Evolutionary conservation across 148 eudicot genomes (phyloP).

Genomic region (Limonium bicolor): DNA sequence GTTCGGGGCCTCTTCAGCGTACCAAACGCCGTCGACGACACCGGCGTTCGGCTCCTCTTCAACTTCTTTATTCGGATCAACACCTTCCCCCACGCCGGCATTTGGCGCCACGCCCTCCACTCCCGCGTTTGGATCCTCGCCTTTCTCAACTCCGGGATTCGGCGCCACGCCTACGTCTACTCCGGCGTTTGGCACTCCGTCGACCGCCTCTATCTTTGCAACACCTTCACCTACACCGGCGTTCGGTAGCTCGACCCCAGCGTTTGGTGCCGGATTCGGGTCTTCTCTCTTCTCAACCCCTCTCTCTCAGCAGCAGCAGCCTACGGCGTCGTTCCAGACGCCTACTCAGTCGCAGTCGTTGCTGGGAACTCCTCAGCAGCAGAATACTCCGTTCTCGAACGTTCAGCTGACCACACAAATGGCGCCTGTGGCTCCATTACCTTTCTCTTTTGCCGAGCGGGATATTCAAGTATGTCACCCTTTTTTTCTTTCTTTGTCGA

Average conservation of each 20-base stretch:
- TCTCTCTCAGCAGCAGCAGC: slow-evolving; percentile 39
- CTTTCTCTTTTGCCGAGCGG: slow-evolving; percentile 94
- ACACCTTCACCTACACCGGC: slow-evolving; percentile 20
- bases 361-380: slow-evolving; percentile 16
- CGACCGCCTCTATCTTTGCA: slow-evolving; percentile 10
- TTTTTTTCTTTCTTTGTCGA: neutral
- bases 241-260: slow-evolving; percentile 17
- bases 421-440: slow-evolving; percentile 97
- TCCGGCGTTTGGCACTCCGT: slow-evolving; percentile 29
- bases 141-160: slow-evolving; percentile 19
- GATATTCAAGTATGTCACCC: slow-evolving; percentile 55
- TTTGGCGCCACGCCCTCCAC: slow-evolving; percentile 19
- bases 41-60: slow-evolving; percentile 32
- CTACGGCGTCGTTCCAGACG: slow-evolving; percentile 21
- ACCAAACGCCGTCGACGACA: slow-evolving; percentile 24
- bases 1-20: slow-evolving; percentile 49
- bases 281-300: slow-evolving; percentile 39
- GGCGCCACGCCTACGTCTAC: slow-evolving; percentile 21
- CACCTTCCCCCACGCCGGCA: slow-evolving; percentile 19
- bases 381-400: slow-evolving; percentile 19
- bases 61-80: slow-evolving; percentile 27
- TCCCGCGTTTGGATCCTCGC: slow-evolving; percentile 4
- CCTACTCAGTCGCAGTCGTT: slow-evolving; percentile 15
- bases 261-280: slow-evolving; percentile 27
- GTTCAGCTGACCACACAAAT: slow-evolving; percentile 84